Evolutionary conservation across 441 rosid genomes (phyloP).

Genomic region (Pelargonium citronellum): DNA sequence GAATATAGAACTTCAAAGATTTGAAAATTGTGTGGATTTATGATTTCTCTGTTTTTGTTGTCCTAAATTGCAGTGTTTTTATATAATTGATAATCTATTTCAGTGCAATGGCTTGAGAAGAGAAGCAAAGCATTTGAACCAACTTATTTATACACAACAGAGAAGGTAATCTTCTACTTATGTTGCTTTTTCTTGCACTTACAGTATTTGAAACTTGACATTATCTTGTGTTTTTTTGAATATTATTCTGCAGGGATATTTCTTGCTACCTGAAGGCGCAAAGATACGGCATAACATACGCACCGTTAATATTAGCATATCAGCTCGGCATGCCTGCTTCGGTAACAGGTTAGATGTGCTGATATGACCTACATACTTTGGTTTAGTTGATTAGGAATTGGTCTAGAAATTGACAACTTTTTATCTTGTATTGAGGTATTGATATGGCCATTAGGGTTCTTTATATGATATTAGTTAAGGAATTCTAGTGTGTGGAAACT

Average conservation of each 20-base stretch:
- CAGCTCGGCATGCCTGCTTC: constrained; percentile 89
- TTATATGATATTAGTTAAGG: background rate
- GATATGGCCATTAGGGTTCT: background rate
- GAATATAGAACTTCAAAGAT: no score
- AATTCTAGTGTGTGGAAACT: background rate
- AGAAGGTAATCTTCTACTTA: constrained; percentile 52
- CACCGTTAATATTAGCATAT: constrained; percentile 77
- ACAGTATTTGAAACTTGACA: background rate
- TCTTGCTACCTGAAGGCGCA: constrained; percentile 84
- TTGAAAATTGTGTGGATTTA: background rate
- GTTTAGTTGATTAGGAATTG: no score
- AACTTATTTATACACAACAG: constrained; percentile 78
- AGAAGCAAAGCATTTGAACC: constrained; percentile 84
- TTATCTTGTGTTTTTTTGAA: background rate
- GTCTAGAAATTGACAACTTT: no score
- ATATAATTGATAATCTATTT: constrained; percentile 19
- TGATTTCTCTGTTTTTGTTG: background rate
- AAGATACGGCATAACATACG: constrained; percentile 70
- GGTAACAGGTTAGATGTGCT: constrained; percentile 70
- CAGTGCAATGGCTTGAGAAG: constrained; percentile 82
- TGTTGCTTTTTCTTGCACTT: constrained; percentile 13
- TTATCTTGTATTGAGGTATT: background rate
- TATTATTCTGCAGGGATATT: constrained; percentile 57
- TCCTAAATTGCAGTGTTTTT: background rate
- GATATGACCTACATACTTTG: background rate